Evolutionary conservation across 2,329 filamentous ascomycete genomes (phyloP).

Genomic region (Chaetomiaceae sp.): DNA sequence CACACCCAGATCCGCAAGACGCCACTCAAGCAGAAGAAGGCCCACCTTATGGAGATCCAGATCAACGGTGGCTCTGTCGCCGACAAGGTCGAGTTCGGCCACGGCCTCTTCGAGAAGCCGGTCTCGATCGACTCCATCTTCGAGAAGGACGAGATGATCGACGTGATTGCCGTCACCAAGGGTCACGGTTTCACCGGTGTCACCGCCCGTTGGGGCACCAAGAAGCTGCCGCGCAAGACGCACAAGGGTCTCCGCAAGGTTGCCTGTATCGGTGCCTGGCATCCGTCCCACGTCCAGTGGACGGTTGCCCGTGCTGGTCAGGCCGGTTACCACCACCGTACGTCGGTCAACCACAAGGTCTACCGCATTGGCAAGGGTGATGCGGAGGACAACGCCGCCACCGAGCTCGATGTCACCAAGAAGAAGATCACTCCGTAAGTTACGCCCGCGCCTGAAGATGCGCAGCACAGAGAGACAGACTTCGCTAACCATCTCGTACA

Average conservation of each 20-base stretch:
- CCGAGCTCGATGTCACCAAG: slow-evolving; percentile 95
- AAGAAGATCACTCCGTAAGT: slow-evolving; percentile 99
- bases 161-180: slow-evolving; percentile 99
- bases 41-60: slow-evolving; percentile 99
- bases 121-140: slow-evolving; percentile 90
- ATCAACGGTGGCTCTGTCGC: slow-evolving; percentile 94
- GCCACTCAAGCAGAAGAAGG: slow-evolving; percentile 99
- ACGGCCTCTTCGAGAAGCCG: slow-evolving; percentile 98
- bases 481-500: slow-evolving; percentile 33
- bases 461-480: neutral
- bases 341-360: slow-evolving; percentile 99
- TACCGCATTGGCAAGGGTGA: slow-evolving; percentile 95
- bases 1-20: slow-evolving; percentile 99
- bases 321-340: slow-evolving; percentile 99
- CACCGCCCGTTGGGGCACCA: slow-evolving; percentile 97
- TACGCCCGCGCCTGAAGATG: neutral
- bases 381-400: slow-evolving; percentile 88
- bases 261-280: slow-evolving; percentile 99
- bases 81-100: slow-evolving; percentile 95
- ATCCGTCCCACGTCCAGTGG: slow-evolving; percentile 99
- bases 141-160: slow-evolving; percentile 99
- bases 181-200: slow-evolving; percentile 98
- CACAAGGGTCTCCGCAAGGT: slow-evolving; percentile 99
- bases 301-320: slow-evolving; percentile 99
- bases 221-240: slow-evolving; percentile 99